Conservation (phyloP, 1,284 basidiomycete species). For the Meira miltonrushii region DNA sequence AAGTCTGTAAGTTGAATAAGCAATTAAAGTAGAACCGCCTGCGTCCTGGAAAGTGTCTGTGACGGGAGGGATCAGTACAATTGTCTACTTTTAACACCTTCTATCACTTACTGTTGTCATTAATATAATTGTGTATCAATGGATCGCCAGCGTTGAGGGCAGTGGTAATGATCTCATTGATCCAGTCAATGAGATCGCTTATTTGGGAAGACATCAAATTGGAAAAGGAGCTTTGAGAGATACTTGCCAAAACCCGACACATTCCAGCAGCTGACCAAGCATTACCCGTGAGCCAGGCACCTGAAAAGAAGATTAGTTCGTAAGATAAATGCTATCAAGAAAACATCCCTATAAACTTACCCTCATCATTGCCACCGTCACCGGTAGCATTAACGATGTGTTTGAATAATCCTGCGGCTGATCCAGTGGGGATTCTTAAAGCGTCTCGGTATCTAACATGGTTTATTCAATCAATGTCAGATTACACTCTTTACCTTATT, state of each 20-base stretch:
- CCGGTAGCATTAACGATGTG: constrained; percentile 36
- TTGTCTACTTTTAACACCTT: neutral
- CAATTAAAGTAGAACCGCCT: constrained; percentile 39
- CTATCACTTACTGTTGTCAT: constrained; percentile 17
- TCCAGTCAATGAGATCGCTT: constrained; percentile 64
- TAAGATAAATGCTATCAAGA: too few species aligned
- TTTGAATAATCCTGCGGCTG: constrained; percentile 44
- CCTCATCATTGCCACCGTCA: constrained; percentile 36
- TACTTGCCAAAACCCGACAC: constrained; percentile 71
- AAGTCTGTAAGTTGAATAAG: constrained; percentile 40
- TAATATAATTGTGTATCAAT: constrained; percentile 41
- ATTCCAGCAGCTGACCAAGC: constrained; percentile 81
- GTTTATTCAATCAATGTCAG: neutral
- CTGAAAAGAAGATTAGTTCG: constrained; percentile 9
- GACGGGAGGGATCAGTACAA: neutral
- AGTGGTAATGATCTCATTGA: constrained; percentile 66
- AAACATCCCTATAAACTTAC: too few species aligned
- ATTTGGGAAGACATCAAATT: constrained; percentile 59
- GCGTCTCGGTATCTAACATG: constrained; percentile 60
- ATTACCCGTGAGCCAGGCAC: constrained; percentile 68
- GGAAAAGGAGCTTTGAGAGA: constrained; percentile 62
- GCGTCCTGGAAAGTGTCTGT: constrained; percentile 33
- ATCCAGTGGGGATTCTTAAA: constrained; percentile 60
- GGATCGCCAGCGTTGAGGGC: constrained; percentile 62
- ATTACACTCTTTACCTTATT: neutral